Percentiles rank a stretch among this genome's conserved stretches.
These are phyloP conservation scores for Zygotorulaspora sp. DNA, from an alignment of 805 yeast genomes.

Conservation along the genomic window DNA sequence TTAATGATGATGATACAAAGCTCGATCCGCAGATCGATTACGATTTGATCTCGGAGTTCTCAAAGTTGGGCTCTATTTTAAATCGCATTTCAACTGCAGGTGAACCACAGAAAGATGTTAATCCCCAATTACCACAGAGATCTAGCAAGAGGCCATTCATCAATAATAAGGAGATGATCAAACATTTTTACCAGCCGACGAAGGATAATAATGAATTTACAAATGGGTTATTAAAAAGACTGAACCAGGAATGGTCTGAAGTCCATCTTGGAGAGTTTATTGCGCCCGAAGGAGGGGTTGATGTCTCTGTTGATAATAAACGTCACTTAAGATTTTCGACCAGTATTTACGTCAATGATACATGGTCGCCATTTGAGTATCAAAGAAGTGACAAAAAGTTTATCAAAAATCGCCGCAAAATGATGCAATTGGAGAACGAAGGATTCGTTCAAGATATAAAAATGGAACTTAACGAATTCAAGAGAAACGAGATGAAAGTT, in stretches of 20 bases:
- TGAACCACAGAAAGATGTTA: background rate
- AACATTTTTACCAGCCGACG: constrained; percentile 20
- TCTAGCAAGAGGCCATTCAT: constrained; percentile 27
- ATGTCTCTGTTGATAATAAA: background rate
- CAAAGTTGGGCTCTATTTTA: constrained; percentile 22
- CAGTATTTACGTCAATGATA: constrained; percentile 27
- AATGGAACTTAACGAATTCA: constrained; percentile 59
- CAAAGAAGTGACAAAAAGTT: constrained; percentile 27
- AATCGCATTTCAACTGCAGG: constrained; percentile 6
- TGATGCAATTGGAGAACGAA: constrained; percentile 19
- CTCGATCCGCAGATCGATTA: constrained; percentile 18
- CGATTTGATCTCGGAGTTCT: constrained; percentile 21
- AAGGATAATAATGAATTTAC: constrained; percentile 6
- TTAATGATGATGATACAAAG: background rate
- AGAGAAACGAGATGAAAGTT: constrained; percentile 61
- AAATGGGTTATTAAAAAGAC: constrained; percentile 13
- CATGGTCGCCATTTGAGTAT: constrained; percentile 30
- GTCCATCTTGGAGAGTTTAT: constrained; percentile 17
- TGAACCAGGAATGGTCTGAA: constrained; percentile 25
- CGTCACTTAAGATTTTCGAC: constrained; percentile 25
- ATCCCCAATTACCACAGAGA: constrained; percentile 23
- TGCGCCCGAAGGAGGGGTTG: background rate
- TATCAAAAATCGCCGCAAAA: constrained; percentile 18
- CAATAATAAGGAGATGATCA: constrained; percentile 18
- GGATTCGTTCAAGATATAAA: constrained; percentile 42